Evolutionary conservation across 176 grass and related monocot species (phyloP), one percentile per base, ranked within the genome.

Genomic region (Coix lacrymajobi): DNA sequence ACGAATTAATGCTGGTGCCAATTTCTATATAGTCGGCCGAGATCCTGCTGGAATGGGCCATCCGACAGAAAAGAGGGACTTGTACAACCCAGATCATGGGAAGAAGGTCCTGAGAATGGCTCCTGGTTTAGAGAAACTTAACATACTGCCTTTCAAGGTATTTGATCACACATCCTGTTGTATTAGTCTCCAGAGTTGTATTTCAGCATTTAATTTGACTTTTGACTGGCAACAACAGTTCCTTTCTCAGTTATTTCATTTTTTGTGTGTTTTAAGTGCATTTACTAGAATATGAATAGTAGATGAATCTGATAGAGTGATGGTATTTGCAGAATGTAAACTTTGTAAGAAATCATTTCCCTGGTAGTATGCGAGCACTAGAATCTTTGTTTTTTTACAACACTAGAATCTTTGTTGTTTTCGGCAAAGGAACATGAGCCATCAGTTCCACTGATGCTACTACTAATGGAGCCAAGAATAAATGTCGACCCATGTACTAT

Each of bases 141-240:
- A 92, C 76, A 95, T 98, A 91, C 78, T 98, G 60, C 96, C 96
- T 40, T 98, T 98, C 85, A 98, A 92, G 92, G 96, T 98, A 97
- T 38, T 38, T 72, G 20, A 75, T 68, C 13, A n/a, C n/a, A n/a
- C n/a, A n/a, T 57, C 24, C n/a, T 15, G 13, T 41, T 80, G 40
- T 2, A 73, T 73, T 25, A 40, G 26, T 31, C 43, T 49, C 29
- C 19, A 49, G 11, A 37, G 12, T 37, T 68, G 45, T 37, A 32
- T 69, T 45, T 48, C 31, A 60, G 60, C 60, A 76, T 38, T 44
- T 75, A 0, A 64, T 87, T 79, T 20, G 24, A 80, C 16, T 40
- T 85, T 20, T 79, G 1, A 73, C 30, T 54, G 24, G 16, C 68
- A 1, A 36, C 12, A 48, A 36, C 29, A 24, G 2, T 54, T 67